phyloP scores from a whole-genome alignment of 2,329 filamentous ascomycete species.

The Drechmeria coniospora region DNA sequence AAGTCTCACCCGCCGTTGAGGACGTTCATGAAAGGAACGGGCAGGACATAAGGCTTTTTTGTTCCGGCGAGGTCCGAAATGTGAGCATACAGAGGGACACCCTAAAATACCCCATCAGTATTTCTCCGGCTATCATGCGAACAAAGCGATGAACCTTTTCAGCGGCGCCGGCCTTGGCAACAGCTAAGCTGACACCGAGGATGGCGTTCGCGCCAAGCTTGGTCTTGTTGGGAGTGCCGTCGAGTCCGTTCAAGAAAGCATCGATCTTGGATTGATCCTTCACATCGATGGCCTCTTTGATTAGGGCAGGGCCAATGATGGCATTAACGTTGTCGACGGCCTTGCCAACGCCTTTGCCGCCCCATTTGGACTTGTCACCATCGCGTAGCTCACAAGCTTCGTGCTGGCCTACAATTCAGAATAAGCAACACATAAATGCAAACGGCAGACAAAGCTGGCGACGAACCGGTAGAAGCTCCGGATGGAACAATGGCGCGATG shows the following conservation, averaged over 20 bases:
- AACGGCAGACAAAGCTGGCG: conserved; percentile 10
- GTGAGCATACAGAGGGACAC: conserved; percentile 74
- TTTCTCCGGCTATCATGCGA: neutral
- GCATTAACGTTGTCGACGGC: conserved; percentile 78
- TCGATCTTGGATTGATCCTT: conserved; percentile 78
- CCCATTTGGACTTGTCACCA: conserved; percentile 76
- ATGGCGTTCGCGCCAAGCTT: conserved; percentile 83
- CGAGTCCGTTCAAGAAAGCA: conserved; percentile 71
- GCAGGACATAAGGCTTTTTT: conserved; percentile 83
- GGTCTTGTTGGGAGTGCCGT: conserved; percentile 74
- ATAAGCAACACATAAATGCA: conserved; percentile 12
- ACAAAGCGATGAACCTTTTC: conserved; percentile 47
- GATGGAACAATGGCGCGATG: conserved; percentile 97
- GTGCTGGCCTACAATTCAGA: conserved; percentile 51
- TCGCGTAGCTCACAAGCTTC: conserved; percentile 86
- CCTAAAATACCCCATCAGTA: conserved; percentile 22
- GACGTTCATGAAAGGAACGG: conserved; percentile 88
- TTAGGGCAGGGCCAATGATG: conserved; percentile 63
- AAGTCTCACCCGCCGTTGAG: conserved; percentile 53
- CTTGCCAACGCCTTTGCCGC: conserved; percentile 74
- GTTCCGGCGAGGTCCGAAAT: conserved; percentile 76
- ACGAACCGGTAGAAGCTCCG: conserved; percentile 80
- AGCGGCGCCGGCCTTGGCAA: conserved; percentile 79
- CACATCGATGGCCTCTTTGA: conserved; percentile 70
- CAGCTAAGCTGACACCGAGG: conserved; percentile 67